phyloP scores from a whole-genome alignment of 495 filamentous ascomycete species.

The Hapsidospora chrysogenum region DNA sequence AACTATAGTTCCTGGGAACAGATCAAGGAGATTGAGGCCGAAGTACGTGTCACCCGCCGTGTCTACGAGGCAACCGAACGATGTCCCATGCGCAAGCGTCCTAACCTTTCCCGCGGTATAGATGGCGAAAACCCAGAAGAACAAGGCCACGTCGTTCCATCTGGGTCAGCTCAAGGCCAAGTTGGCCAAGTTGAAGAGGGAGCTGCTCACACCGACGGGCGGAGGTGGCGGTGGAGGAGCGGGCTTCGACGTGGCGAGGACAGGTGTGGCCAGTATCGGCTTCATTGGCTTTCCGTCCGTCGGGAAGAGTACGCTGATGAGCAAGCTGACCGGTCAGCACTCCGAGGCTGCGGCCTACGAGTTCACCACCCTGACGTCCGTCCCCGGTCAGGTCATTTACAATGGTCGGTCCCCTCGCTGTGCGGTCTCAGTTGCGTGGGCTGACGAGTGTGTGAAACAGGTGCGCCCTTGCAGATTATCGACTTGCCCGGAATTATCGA shows the following conservation, averaged over 20 bases:
- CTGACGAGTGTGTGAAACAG: too few species aligned
- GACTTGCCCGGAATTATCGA: slow-evolving; percentile 98
- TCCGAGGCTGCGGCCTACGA: slow-evolving; percentile 96
- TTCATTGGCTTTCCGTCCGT: slow-evolving; percentile 87
- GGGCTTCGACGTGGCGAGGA: slow-evolving; percentile 96
- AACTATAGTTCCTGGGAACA: too few species aligned
- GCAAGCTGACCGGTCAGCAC: slow-evolving; percentile 81
- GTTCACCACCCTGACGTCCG: slow-evolving; percentile 94
- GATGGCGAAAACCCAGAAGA: slow-evolving; percentile 96
- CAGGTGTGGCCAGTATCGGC: slow-evolving; percentile 88
- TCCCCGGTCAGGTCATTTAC: slow-evolving; percentile 90
- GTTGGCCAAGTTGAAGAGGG: slow-evolving; percentile 91
- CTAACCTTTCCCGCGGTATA: slow-evolving; percentile 15
- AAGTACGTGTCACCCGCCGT: slow-evolving; percentile 43
- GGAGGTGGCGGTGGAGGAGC: slow-evolving; percentile 75
- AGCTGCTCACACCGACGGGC: slow-evolving; percentile 72
- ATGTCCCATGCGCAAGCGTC: slow-evolving; percentile 4
- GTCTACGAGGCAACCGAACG: slow-evolving; percentile 4
- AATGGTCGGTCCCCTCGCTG: slow-evolving; percentile 39
- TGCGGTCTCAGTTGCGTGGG: background rate
- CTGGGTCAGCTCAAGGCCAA: slow-evolving; percentile 92
- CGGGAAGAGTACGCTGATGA: slow-evolving; percentile 96
- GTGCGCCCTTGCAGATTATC: slow-evolving; percentile 95
- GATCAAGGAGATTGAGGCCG: slow-evolving; percentile 97
- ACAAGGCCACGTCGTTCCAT: slow-evolving; percentile 87